Evolutionary conservation across 2,329 filamentous ascomycete genomes (phyloP), one percentile per base, ranked within the genome.

Genomic region (Beauveria varroae): DNA sequence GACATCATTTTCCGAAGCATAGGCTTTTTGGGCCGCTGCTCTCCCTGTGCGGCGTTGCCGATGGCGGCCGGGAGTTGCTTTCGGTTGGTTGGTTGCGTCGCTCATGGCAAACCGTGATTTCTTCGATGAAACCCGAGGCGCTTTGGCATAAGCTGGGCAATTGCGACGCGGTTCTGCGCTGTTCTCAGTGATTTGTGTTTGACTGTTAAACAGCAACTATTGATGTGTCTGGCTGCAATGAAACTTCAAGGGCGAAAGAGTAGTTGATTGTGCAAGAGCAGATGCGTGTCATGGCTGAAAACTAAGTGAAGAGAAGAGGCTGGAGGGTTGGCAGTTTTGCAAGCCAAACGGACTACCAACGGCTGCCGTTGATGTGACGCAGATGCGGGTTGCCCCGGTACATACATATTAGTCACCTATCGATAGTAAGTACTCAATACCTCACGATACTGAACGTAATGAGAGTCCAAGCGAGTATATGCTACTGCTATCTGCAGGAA

Each of bases 1-100:
- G 41, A 67, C 72, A 66, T 86, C 83, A 66, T 81, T 84, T 69
- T 86, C 83, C 3, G 83, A 86, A 26, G 80, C 82, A 67, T 85
- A 85, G n/a, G 77, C 78, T 70, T 81, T 85, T 63, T 79, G 79
- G 12, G 73, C 73, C 18, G 77, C 72, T 66, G 65, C 67, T 69
- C 65, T 77, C 70, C 65, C 76, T 71, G 69, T 73, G 66, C 69
- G 78, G 74, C 66, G 77, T 68, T 73, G 70, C 57, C 72, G 70
- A 44, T 73, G 74, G 44, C 74, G 74, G 44, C 68, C 69, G 34
- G 75, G 71, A 52, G 73, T 75, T 34, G 68, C 68, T 62, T 70
- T 73, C 55, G 67, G 63, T 62, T 73, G 73, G 62, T 68, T 68
- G 53, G 69, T 64, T 28, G 66, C 66, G 61, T 73, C 71, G 65